Evolutionary conservation across 2,329 filamentous ascomycete species (phyloP), one percentile per base, ranked within the genome.

Genomic region (Aspergillus floridensis): DNA sequence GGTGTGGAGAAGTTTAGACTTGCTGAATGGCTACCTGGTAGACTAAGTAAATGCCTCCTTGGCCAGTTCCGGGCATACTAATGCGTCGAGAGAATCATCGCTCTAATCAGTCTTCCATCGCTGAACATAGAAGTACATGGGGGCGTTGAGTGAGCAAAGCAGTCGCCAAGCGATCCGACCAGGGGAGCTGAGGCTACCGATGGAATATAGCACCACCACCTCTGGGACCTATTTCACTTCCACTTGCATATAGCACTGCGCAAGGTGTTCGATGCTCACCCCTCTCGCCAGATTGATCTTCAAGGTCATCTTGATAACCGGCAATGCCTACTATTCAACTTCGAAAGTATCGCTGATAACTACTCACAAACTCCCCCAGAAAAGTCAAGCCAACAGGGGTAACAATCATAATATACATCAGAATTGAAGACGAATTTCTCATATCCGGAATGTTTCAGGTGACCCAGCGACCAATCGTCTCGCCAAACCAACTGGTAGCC

Each of bases 391-490:
- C 24, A 35, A 48, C n/a, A 48, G 29, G 44, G 55, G 16, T 22
- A 47, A 51, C 52, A 57, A 49, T 62, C 48, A 62, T 60, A 58
- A 60, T 62, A 67, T 57, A 65, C 53, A 56, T 22, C 47, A 58
- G 44, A 60, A 55, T 10, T 53, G 49, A 56, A 50, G 51, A 56
- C 32, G 58, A 54, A 41, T 29, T 29, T 29, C 35, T 21, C 35
- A 24, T 49, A 53, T 47, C 38, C 38, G 16, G 4, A 19, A 32
- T 54, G 53, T 26, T 31, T 58, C 67, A 78, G 19, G 75, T 72
- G 46, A 78, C 56, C 72, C 74, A 79, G 58, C 72, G 76, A 12
- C 74, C 77, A 62, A 79, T 67, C 1, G 75, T 77, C 65, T 78
- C 75, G 48, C 77, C 77, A 70, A 79, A 78, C 75, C 75, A 78